Percentiles rank a stretch among this genome's conserved stretches.
phyloP scores from a whole-genome alignment of 257 asterid species.

The Nicotiana undulata region DNA sequence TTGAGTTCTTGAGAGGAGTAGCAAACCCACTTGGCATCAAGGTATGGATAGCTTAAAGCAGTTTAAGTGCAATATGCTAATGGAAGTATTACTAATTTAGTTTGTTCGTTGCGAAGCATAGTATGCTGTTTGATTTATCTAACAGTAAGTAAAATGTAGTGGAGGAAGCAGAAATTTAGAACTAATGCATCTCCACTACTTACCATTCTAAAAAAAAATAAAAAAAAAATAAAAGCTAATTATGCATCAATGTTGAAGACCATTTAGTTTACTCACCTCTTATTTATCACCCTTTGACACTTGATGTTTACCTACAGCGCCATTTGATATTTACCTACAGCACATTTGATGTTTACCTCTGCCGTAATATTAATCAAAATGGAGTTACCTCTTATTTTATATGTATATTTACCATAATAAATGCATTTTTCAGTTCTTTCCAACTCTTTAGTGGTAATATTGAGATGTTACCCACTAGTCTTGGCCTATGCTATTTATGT shows the following conservation, averaged over 20 bases:
- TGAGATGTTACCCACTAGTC: neutral
- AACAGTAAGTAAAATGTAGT: neutral
- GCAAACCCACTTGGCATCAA: slow-evolving; percentile 78
- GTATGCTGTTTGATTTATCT: neutral
- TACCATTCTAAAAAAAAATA: too few species aligned
- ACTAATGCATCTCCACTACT: neutral
- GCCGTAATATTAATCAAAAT: neutral
- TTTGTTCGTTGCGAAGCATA: neutral
- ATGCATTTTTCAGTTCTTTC: neutral
- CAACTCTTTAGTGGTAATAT: neutral
- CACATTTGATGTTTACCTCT: neutral
- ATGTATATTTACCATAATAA: neutral
- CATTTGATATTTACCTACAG: neutral
- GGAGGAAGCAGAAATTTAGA: neutral
- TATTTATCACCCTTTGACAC: too few species aligned
- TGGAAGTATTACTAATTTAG: neutral
- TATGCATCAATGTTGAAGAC: neutral
- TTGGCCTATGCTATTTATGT: neutral
- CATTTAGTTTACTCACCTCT: neutral
- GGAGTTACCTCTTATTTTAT: neutral
- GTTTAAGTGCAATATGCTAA: neutral
- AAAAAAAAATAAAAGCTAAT: too few species aligned
- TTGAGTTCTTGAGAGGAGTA: slow-evolving; percentile 74
- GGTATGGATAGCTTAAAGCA: slow-evolving; percentile 29
- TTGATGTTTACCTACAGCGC: neutral